Percentiles rank a stretch among this genome's conserved stretches.
These are phyloP conservation scores for Apiotrichum montevideense DNA, from an alignment of 1,284 basidiomycete genomes.

Conservation along the genomic window DNA sequence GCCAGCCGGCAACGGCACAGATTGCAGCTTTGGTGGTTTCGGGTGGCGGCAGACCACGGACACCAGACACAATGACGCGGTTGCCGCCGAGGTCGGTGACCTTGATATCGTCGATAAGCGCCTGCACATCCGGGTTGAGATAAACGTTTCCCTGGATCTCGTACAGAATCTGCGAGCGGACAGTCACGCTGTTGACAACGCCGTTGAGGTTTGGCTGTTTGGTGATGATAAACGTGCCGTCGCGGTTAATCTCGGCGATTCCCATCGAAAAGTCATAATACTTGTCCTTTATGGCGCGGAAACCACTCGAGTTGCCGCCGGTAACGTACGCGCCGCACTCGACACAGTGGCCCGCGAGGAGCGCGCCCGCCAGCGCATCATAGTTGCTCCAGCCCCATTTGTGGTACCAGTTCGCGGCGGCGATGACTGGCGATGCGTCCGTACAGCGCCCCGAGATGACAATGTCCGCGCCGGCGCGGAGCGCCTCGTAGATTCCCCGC, in stretches of 20 bases:
- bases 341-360: constrained; percentile 23
- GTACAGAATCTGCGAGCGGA: constrained; percentile 18
- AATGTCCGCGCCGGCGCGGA: constrained; percentile 25
- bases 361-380: constrained; percentile 20
- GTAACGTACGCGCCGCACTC: constrained; percentile 27
- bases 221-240: constrained; percentile 23
- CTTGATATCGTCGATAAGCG: constrained; percentile 19
- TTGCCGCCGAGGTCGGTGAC: constrained; percentile 16
- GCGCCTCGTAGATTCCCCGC: constrained; percentile 8
- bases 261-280: constrained; percentile 26
- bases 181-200: constrained; percentile 10
- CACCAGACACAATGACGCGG: constrained; percentile 21
- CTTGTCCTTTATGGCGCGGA: constrained; percentile 17
- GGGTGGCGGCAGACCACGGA: constrained; percentile 23
- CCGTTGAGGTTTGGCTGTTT: constrained; percentile 15
- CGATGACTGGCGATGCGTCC: constrained; percentile 24
- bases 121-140: constrained; percentile 29
- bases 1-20: constrained; percentile 23
- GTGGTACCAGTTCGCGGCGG: constrained; percentile 24
- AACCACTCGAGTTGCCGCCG: constrained; percentile 26
- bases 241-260: constrained; percentile 26
- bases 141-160: constrained; percentile 25
- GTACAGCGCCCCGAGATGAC: constrained; percentile 28
- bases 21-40: constrained; percentile 28
- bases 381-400: constrained; percentile 19